A percentile compares a stretch with the other conserved stretches of the same genome.
Conservation (phyloP, 1,284 basidiomycete species). For the Wallemia ichthyophaga region DNA sequence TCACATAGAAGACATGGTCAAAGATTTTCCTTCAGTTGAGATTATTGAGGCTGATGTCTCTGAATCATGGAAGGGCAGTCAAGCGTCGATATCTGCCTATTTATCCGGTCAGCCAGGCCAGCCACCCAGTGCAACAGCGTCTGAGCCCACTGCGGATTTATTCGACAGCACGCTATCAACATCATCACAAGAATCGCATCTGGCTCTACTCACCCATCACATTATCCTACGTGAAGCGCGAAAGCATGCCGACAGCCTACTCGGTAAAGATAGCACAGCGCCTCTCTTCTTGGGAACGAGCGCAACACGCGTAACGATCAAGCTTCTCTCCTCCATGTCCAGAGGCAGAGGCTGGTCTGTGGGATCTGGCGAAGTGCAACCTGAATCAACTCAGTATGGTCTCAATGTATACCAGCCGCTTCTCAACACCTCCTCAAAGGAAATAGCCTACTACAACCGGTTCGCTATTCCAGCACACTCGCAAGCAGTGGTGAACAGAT, state of each 20-base stretch:
- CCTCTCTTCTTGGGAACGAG: not conserved
- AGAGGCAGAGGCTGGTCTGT: not conserved
- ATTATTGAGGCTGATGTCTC: not conserved
- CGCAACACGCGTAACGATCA: not conserved
- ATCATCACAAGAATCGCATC: not conserved
- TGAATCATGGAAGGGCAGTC: not conserved
- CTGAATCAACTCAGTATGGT: not conserved
- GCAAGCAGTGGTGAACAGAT: not conserved
- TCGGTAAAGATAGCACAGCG: not conserved
- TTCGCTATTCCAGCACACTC: not conserved
- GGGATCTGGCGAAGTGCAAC: not conserved
- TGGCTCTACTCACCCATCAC: not conserved
- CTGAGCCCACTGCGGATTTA: not conserved
- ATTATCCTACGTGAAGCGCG: not conserved
- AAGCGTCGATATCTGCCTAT: not conserved
- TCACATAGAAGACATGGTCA: not conserved
- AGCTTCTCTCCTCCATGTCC: not conserved
- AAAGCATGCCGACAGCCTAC: not conserved
- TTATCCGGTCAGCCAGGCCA: not conserved
- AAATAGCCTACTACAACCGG: not conserved
- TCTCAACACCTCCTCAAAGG: not conserved
- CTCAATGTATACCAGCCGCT: not conserved
- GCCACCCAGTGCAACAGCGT: not conserved
- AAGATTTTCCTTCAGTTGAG: not conserved
- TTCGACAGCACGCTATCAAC: not conserved